Evolutionary conservation across 2,329 filamentous ascomycete genomes (phyloP).

Genomic region (Setomelanomma holmii): DNA sequence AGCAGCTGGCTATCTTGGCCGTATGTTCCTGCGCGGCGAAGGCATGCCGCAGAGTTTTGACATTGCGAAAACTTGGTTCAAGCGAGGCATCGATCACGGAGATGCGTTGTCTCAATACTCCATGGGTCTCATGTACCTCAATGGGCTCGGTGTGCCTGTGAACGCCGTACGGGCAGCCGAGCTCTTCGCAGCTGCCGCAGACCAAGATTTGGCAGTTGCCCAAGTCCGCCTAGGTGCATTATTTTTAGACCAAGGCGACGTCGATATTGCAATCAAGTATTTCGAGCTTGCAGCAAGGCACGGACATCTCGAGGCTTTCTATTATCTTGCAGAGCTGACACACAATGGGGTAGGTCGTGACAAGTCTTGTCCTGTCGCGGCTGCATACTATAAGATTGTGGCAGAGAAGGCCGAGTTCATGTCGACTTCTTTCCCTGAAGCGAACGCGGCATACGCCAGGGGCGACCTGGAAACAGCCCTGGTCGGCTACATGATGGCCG

Average conservation of each 20-base stretch:
- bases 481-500: slow-evolving; percentile 82
- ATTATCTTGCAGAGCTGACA: slow-evolving; percentile 88
- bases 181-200: slow-evolving; percentile 78
- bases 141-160: slow-evolving; percentile 75
- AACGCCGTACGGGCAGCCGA: slow-evolving; percentile 77
- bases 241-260: slow-evolving; percentile 86
- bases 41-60: slow-evolving; percentile 80
- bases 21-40: slow-evolving; percentile 90
- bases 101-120: slow-evolving; percentile 87
- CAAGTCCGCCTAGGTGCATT: slow-evolving; percentile 84
- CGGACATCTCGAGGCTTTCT: slow-evolving; percentile 86
- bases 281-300: slow-evolving; percentile 87
- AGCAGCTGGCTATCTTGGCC: slow-evolving; percentile 84
- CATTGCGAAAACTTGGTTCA: slow-evolving; percentile 82
- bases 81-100: slow-evolving; percentile 74
- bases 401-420: slow-evolving; percentile 88
- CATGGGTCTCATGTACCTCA: slow-evolving; percentile 80
- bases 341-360: slow-evolving; percentile 82
- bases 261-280: slow-evolving; percentile 80
- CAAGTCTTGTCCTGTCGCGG: slow-evolving; percentile 76
- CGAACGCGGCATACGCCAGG: slow-evolving; percentile 80
- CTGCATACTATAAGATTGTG: slow-evolving; percentile 87
- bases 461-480: slow-evolving; percentile 83
- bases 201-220: slow-evolving; percentile 80
- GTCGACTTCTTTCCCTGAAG: slow-evolving; percentile 81